phyloP scores from a whole-genome alignment of 2,329 filamentous ascomycete species.

The Clonostachys chloroleuca region DNA sequence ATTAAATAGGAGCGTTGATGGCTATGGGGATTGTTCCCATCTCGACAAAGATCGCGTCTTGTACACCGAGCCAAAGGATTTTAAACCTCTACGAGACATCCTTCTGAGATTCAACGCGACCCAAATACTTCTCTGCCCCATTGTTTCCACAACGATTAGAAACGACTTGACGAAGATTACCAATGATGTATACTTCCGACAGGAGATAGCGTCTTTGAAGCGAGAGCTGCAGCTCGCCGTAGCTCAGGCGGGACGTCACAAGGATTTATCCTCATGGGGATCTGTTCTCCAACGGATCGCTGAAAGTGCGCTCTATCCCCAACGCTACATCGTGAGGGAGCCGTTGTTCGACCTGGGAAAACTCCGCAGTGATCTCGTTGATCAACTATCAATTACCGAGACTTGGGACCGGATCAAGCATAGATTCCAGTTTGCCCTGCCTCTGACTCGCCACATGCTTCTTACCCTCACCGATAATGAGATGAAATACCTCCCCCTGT shows the following conservation, averaged over 20 bases:
- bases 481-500: slow-evolving; percentile 59
- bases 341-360: no score
- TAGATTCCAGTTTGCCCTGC: slow-evolving; percentile 8
- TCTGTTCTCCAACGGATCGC: no score
- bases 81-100: slow-evolving; percentile 11
- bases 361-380: no score
- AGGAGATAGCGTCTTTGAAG: no score
- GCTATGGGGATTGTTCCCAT: not conserved
- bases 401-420: not conserved
- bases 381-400: not conserved
- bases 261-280: no score
- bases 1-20: slow-evolving; percentile 2
- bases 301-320: no score
- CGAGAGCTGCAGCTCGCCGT: no score
- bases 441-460: slow-evolving; percentile 37
- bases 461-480: slow-evolving; percentile 52
- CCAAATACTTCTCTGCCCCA: slow-evolving; percentile 25
- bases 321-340: no score
- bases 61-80: slow-evolving; percentile 26
- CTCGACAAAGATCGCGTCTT: slow-evolving; percentile 27
- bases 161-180: not conserved
- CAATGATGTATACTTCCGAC: no score
- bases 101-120: slow-evolving; percentile 16
- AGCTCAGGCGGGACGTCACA: no score
- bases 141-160: slow-evolving; percentile 25